Evolutionary conservation across 2,329 filamentous ascomycete genomes (phyloP).

Genomic region (Penicillium sp.): DNA sequence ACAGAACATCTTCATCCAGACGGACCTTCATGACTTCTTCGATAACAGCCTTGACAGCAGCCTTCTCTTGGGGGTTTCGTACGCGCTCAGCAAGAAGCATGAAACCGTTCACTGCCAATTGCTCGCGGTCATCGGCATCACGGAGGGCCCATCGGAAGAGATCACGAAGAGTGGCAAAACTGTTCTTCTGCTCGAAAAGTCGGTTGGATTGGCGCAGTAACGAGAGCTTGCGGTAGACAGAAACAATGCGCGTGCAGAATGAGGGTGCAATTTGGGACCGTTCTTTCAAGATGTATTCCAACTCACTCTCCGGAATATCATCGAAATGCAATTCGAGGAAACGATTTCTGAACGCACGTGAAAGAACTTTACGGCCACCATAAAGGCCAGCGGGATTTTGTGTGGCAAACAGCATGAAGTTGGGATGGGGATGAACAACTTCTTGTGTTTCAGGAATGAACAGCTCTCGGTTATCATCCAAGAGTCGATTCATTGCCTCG

Average conservation of each 20-base stretch:
- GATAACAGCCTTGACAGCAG: slow-evolving; percentile 81
- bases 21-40: slow-evolving; percentile 86
- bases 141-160: slow-evolving; percentile 92
- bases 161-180: slow-evolving; percentile 93
- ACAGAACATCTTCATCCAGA: slow-evolving; percentile 72
- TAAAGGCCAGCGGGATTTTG: slow-evolving; percentile 96
- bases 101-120: slow-evolving; percentile 88
- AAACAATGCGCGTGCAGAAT: slow-evolving; percentile 86
- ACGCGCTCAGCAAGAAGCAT: slow-evolving; percentile 96
- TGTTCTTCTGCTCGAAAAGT: slow-evolving; percentile 94
- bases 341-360: slow-evolving; percentile 90
- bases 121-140: slow-evolving; percentile 77
- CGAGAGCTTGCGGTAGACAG: slow-evolving; percentile 90
- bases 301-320: slow-evolving; percentile 91
- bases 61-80: slow-evolving; percentile 80
- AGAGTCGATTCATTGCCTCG: slow-evolving; percentile 88
- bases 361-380: slow-evolving; percentile 88
- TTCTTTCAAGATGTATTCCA: slow-evolving; percentile 86
- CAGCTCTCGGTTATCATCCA: slow-evolving; percentile 95
- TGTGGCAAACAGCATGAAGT: slow-evolving; percentile 97
- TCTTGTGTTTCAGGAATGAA: slow-evolving; percentile 97
- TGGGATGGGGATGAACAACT: slow-evolving; percentile 82
- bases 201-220: slow-evolving; percentile 83
- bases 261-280: slow-evolving; percentile 86
- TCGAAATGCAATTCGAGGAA: slow-evolving; percentile 98